Evolutionary conservation across 1,284 basidiomycete genomes (phyloP).

Genomic region (Stereum hirsutum): DNA sequence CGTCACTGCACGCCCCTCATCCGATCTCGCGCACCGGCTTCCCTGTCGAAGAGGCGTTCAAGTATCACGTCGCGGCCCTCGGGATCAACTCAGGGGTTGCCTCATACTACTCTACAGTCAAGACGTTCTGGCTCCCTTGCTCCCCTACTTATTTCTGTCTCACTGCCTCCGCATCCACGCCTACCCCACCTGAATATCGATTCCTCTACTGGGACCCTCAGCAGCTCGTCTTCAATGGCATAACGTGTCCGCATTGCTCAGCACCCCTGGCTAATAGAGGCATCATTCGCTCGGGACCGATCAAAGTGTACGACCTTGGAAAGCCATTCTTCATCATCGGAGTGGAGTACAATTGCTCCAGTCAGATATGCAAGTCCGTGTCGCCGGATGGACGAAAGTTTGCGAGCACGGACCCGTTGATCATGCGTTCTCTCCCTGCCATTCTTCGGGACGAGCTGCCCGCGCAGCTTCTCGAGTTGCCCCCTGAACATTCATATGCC

Average conservation of each 20-base stretch:
- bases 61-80: slow-evolving; percentile 56
- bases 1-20: slow-evolving; percentile 46
- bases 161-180: slow-evolving; percentile 58
- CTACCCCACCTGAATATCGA: slow-evolving; percentile 57
- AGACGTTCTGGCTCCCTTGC: slow-evolving; percentile 71
- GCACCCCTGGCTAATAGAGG: slow-evolving; percentile 50
- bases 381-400: slow-evolving; percentile 47
- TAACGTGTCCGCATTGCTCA: slow-evolving; percentile 55
- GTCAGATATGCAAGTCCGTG: slow-evolving; percentile 33
- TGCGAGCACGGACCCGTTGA: slow-evolving; percentile 58
- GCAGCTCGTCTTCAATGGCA: slow-evolving; percentile 67
- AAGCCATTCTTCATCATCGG: slow-evolving; percentile 73
- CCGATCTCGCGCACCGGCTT: slow-evolving; percentile 45
- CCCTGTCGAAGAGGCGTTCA: slow-evolving; percentile 63
- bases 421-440: slow-evolving; percentile 55
- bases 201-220: slow-evolving; percentile 77
- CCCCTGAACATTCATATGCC: slow-evolving; percentile 31
- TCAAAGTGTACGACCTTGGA: slow-evolving; percentile 67
- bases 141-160: slow-evolving; percentile 66
- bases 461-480: slow-evolving; percentile 42
- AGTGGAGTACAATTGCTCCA: slow-evolving; percentile 64
- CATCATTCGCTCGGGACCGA: slow-evolving; percentile 57
- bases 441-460: slow-evolving; percentile 66
- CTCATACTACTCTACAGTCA: slow-evolving; percentile 57
- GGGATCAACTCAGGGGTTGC: slow-evolving; percentile 32